These are phyloP conservation scores for Herpotrichia juniperi DNA, from an alignment of 2,329 filamentous ascomycete genomes.

Conservation along the genomic window DNA sequence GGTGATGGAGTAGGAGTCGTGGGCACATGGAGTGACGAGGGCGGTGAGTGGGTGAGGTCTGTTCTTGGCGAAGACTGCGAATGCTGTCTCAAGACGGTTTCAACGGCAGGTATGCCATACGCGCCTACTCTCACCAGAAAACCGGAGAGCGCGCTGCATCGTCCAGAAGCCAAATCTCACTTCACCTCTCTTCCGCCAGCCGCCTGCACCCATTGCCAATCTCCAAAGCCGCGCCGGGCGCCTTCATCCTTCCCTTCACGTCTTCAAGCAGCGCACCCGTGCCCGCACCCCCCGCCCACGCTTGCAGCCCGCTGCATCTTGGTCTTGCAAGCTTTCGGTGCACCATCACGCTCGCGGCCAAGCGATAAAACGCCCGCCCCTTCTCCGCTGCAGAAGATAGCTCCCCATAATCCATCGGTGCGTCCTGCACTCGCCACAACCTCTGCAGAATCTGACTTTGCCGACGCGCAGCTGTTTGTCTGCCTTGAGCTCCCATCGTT, in stretches of 20 bases:
- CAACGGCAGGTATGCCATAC: slow-evolving; percentile 18
- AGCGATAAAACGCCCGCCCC: slow-evolving; percentile 41
- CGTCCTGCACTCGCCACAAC: slow-evolving; percentile 12
- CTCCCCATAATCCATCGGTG: slow-evolving; percentile 29
- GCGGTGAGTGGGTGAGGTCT: slow-evolving; percentile 9
- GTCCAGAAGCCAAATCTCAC: neutral
- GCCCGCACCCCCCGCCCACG: slow-evolving; percentile 4
- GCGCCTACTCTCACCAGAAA: slow-evolving; percentile 33
- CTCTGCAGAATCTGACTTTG: slow-evolving; percentile 3
- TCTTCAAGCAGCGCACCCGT: neutral
- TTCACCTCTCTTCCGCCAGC: neutral
- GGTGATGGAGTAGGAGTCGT: slow-evolving; percentile 1
- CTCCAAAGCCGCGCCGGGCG: slow-evolving; percentile 8
- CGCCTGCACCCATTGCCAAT: slow-evolving; percentile 4
- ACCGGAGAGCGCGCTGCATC: neutral
- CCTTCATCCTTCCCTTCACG: slow-evolving; percentile 1
- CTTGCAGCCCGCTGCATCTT: slow-evolving; percentile 13
- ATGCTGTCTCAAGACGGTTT: slow-evolving; percentile 15
- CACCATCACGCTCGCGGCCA: slow-evolving; percentile 40
- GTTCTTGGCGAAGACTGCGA: slow-evolving; percentile 9
- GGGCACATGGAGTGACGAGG: slow-evolving; percentile 1
- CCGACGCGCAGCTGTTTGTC: neutral
- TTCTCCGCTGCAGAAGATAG: slow-evolving; percentile 39
- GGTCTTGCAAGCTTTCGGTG: slow-evolving; percentile 29
- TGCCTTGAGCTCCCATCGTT: neutral